Evolutionary conservation across 225 moss, liverwort and hornwort genomes (phyloP), one percentile per base, ranked within the genome.

Genomic region (Thuidium tamariscinum): DNA sequence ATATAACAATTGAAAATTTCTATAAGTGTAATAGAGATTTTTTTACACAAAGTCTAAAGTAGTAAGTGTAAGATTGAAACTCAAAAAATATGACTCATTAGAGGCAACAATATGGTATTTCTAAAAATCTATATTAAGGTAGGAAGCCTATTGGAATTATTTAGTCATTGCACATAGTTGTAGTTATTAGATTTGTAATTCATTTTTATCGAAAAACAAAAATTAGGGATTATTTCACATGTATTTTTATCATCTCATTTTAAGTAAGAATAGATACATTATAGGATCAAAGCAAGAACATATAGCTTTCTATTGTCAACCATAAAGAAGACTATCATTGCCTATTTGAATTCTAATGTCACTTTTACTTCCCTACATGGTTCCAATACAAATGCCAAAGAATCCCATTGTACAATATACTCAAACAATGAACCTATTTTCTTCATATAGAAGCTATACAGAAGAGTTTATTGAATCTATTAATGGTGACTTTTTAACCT

Each of bases 121-220:
- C 13, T 2, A 13, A 23, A 13, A 67, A 37, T 68, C 7, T 7
- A 23, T 1, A 39, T 10, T 67, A 22, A 65, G 3, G 3, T n/a
- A 20, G 10, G 3, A 65, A 20, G n/a, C 3, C n/a, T 65, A 20
- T n/a, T n/a, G 11, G 0, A 3, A n/a, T 3, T 9, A 20, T n/a
- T 65, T 10, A 0, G 6, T 20, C 20, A 65, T 1, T 10, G 0
- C 0, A 5, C 11, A 20, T 5, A n/a, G 5, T 65, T 65, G 19
- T n/a, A n/a, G 3, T 18, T 10, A 5, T 64, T n/a, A 19, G 2
- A 34, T 34, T 34, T 1, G 4, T 14, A 14, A 29, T n/a, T n/a
- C n/a, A 4, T 63, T 16, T 63, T 16, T 0, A 3, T 1, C 4
- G 30, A 62, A 7, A 7, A 7, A 16, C 1, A 2, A 4, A 62